These are phyloP conservation scores for Tubosaeta sp. DNA, from an alignment of 768 basidiomycete species.

Conservation along the genomic window DNA sequence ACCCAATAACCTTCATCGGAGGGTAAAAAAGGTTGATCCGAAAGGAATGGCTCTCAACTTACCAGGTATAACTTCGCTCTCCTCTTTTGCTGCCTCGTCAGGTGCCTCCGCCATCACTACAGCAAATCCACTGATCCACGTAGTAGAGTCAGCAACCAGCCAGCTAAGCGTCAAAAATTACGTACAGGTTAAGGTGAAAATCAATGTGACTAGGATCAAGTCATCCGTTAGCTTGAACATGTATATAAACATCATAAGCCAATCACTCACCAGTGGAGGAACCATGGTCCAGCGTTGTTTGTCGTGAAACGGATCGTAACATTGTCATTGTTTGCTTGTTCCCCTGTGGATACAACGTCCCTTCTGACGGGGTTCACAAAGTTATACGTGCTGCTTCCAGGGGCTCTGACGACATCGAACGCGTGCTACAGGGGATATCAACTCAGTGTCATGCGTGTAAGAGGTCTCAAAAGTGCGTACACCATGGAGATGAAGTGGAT, in stretches of 20 bases:
- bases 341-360: conserved; percentile 42
- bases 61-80: conserved; percentile 17
- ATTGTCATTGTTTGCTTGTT: conserved; percentile 30
- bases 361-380: conserved; percentile 48
- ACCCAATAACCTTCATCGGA: too few species aligned
- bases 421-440: conserved; percentile 28
- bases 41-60: not conserved
- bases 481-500: conserved; percentile 21
- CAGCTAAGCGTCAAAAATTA: not conserved
- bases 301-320: conserved; percentile 62
- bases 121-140: conserved; percentile 16
- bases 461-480: conserved; percentile 4
- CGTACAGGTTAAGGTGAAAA: conserved; percentile 20
- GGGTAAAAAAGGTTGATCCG: too few species aligned
- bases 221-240: not conserved
- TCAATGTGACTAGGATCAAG: conserved; percentile 15
- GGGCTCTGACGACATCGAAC: conserved; percentile 40
- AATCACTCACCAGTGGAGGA: conserved; percentile 20
- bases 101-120: conserved; percentile 20
- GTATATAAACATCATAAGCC: not conserved
- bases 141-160: not conserved
- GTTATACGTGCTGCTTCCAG: conserved; percentile 36
- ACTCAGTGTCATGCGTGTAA: not conserved
- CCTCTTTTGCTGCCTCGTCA: conserved; percentile 6
- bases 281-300: conserved; percentile 47